A percentile compares a stretch with the other conserved stretches of the same genome.
These are phyloP conservation scores for Trypethelium eluteriae DNA, from an alignment of 495 filamentous ascomycete species.

Conservation along the genomic window DNA sequence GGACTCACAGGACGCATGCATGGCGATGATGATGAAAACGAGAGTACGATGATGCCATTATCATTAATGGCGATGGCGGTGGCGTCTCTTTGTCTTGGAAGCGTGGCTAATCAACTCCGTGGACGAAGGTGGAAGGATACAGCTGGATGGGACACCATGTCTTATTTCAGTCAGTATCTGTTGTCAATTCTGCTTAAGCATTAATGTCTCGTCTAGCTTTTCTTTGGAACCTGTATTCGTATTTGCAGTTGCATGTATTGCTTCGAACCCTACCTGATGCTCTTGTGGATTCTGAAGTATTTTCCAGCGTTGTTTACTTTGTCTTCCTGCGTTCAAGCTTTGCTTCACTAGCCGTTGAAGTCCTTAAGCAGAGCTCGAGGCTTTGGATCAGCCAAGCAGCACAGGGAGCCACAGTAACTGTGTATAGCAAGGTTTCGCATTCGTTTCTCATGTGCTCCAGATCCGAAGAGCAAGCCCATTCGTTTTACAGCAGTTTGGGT, in stretches of 20 bases:
- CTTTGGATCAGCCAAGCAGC: background rate
- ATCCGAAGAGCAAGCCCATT: background rate
- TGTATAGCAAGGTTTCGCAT: background rate
- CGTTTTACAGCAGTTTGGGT: background rate
- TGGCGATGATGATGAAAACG: background rate
- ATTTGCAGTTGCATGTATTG: background rate
- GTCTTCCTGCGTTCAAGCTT: background rate
- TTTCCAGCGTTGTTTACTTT: background rate
- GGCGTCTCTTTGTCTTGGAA: background rate
- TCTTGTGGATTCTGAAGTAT: too few relatives aligned
- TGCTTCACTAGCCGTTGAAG: background rate
- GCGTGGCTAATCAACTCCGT: background rate
- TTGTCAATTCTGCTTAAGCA: too few relatives aligned
- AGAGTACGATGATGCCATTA: background rate
- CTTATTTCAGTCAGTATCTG: too few relatives aligned
- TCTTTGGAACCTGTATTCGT: background rate
- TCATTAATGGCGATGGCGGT: background rate
- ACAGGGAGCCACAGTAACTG: constrained; percentile 3
- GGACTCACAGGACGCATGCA: background rate
- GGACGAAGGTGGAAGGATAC: background rate
- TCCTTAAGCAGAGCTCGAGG: background rate
- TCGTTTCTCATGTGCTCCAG: background rate
- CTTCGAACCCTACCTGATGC: too few relatives aligned
- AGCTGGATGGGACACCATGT: too few relatives aligned
- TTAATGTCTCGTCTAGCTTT: too few relatives aligned